Evolutionary conservation across 2,329 filamentous ascomycete species (phyloP).

Genomic region (Metarhizium sp.): DNA sequence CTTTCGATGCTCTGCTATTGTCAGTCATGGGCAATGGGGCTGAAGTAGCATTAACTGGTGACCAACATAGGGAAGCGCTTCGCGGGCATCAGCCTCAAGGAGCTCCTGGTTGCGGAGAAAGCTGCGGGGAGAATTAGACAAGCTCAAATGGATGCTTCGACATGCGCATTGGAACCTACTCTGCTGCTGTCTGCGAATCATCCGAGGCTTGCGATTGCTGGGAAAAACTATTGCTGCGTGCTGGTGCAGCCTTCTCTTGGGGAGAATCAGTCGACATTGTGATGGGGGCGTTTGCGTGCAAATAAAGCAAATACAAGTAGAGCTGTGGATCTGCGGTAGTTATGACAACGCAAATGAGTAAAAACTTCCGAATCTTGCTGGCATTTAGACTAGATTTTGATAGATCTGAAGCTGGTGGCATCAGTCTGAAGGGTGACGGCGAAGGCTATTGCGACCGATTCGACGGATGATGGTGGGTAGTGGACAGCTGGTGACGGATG

Average conservation of each 20-base stretch:
- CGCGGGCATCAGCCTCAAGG: constrained; percentile 89
- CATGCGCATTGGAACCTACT: constrained; percentile 34
- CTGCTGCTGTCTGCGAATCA: constrained; percentile 62
- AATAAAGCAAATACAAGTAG: background rate
- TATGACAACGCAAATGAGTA: background rate
- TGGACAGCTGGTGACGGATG: background rate
- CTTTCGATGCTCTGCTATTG: constrained; percentile 70
- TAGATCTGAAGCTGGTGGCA: background rate
- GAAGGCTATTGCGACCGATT: background rate
- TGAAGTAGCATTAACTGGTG: background rate
- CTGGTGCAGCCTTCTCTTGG: constrained; percentile 11
- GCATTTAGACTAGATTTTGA: background rate
- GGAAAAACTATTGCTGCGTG: constrained; percentile 50
- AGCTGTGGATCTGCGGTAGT: background rate
- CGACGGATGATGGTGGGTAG: no score
- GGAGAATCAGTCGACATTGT: constrained; percentile 28
- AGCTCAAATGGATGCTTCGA: background rate
- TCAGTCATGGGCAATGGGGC: constrained; percentile 16
- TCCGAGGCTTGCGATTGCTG: constrained; percentile 46
- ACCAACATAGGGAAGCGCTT: constrained; percentile 83
- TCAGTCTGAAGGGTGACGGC: no score
- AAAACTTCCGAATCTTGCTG: background rate
- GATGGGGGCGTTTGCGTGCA: background rate
- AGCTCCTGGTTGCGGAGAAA: constrained; percentile 85
- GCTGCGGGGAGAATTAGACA: constrained; percentile 29